These are phyloP conservation scores for Adansonia digitata DNA, from an alignment of 345 rosid species.

Conservation along the genomic window DNA sequence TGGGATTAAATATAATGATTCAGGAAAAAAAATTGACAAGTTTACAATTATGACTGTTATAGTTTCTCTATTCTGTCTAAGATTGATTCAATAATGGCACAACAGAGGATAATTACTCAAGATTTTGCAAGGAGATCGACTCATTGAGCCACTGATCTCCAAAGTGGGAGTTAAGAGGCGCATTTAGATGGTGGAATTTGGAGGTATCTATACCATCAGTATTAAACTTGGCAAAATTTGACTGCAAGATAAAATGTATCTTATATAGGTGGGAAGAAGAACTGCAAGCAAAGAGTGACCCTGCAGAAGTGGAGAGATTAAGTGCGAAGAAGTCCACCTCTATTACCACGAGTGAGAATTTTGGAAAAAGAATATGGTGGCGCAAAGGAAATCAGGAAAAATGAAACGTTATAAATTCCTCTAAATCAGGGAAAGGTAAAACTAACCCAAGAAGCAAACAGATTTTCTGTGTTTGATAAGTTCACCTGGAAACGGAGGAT, in stretches of 20 bases:
- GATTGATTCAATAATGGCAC: neutral
- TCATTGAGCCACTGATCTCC: neutral
- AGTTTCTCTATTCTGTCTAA: neutral
- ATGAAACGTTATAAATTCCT: neutral
- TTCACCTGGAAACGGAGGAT: neutral
- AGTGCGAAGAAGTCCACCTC: neutral
- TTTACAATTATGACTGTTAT: neutral
- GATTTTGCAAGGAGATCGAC: neutral
- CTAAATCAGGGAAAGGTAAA: neutral
- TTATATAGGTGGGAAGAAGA: neutral
- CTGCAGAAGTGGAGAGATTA: neutral
- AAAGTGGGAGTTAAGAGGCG: neutral
- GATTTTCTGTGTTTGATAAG: neutral
- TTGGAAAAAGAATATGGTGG: neutral
- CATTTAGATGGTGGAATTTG: neutral
- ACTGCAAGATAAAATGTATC: neutral
- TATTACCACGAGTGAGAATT: too few species aligned
- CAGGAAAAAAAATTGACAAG: neutral
- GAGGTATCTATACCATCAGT: neutral
- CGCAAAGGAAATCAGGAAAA: neutral
- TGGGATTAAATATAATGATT: neutral
- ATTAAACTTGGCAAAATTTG: neutral
- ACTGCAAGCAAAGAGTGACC: neutral
- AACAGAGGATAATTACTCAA: neutral
- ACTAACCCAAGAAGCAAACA: neutral